Percentiles rank a stretch among this genome's conserved stretches.
Evolutionary conservation across 2,329 filamentous ascomycete genomes (phyloP).

Genomic region (Grosmannia serpens): DNA sequence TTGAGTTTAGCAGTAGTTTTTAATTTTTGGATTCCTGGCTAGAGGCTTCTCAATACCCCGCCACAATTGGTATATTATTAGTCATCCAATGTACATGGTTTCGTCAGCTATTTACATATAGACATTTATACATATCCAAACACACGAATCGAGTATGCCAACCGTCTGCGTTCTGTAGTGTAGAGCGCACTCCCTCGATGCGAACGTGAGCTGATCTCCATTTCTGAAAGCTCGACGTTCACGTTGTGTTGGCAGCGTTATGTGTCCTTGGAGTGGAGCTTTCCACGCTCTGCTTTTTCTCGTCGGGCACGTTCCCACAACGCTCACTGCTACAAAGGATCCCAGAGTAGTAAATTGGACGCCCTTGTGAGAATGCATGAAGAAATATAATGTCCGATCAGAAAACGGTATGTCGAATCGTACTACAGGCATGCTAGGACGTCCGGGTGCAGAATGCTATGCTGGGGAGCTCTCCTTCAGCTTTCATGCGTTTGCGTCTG

Average conservation of each 20-base stretch:
- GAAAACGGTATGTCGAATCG: too few species aligned
- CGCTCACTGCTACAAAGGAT: too few species aligned
- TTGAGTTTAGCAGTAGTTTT: neutral
- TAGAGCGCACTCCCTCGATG: neutral
- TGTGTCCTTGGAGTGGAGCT: too few species aligned
- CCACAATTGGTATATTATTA: neutral
- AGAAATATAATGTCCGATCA: too few species aligned
- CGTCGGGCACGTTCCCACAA: too few species aligned
- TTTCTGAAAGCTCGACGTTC: too few species aligned
- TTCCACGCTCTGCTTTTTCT: too few species aligned
- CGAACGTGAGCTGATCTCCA: too few species aligned
- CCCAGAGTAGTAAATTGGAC: too few species aligned
- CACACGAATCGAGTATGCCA: neutral
- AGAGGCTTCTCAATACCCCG: neutral
- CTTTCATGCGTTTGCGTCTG: slow-evolving; percentile 45
- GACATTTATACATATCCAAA: neutral
- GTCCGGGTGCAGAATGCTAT: neutral
- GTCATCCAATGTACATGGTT: neutral
- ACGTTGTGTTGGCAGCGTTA: too few species aligned
- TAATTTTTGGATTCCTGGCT: neutral
- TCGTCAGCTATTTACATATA: neutral
- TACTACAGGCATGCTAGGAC: too few species aligned
- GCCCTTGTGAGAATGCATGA: too few species aligned
- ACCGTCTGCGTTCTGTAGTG: neutral
- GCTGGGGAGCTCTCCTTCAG: neutral